Evolutionary conservation across 331 rosid genomes (phyloP).

Genomic region (Cucumis variabilis): DNA sequence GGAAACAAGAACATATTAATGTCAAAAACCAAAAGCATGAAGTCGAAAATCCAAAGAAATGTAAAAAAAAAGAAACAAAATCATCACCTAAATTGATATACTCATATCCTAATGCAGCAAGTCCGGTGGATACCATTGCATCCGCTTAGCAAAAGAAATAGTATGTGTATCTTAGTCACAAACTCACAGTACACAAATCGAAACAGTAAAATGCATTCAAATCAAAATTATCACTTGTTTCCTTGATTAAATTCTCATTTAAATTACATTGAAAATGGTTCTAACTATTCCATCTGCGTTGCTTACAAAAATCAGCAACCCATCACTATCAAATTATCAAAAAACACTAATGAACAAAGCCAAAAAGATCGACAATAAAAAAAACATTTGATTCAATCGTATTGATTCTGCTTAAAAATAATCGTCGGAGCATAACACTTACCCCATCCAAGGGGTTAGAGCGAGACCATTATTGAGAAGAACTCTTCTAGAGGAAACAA

Average conservation of each 20-base stretch:
- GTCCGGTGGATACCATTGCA: slow-evolving; percentile 80
- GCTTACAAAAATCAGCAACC: background rate
- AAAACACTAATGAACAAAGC: background rate
- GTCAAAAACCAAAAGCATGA: background rate
- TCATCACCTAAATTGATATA: slow-evolving; percentile 68
- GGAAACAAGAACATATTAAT: background rate
- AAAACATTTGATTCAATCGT: background rate
- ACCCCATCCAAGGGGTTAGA: slow-evolving; percentile 83
- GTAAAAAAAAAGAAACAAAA: background rate
- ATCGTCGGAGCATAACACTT: background rate
- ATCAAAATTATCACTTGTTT: slow-evolving; percentile 59
- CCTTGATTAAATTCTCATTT: slow-evolving; percentile 55
- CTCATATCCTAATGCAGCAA: slow-evolving; percentile 67
- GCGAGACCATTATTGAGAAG: slow-evolving; percentile 64
- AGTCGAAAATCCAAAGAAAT: background rate
- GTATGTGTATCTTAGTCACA: slow-evolving; percentile 7
- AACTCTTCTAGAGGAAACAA: slow-evolving; percentile 33
- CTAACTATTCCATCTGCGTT: slow-evolving; percentile 86
- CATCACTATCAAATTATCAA: background rate
- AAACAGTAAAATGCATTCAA: background rate
- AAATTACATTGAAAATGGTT: slow-evolving; percentile 68
- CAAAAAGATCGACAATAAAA: background rate
- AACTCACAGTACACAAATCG: background rate
- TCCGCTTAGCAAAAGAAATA: slow-evolving; percentile 51
- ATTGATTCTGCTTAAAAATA: background rate